Base-by-base conservation (phyloP, 2,329 filamentous ascomycete genomes). In the Aaosphaeria pasadenensis region DNA sequence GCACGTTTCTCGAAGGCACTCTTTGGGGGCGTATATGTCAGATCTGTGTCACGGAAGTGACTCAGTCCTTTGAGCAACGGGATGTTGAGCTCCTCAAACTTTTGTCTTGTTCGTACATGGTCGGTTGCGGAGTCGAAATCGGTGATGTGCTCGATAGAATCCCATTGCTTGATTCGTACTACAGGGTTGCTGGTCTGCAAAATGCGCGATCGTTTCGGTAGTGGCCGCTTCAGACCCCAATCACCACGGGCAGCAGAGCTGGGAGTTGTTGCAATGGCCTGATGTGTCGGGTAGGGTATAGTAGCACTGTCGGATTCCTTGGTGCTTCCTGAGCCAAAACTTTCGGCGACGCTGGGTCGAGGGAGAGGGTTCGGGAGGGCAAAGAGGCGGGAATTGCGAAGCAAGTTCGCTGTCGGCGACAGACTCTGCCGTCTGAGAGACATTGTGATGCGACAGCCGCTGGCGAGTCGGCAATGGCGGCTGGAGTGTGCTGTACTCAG, bases 301-400 rank as follows among this genome's bases (percentile, higher is more conserved):
- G 92, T 97, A 39, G 87, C 84, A 24, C 83, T 85, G 46, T 84
- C 77, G 11, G 88, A 91, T 52, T 84, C 77, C 52, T 74, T 77
- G 46, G 72, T 73, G 39, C 70, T 40, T 73, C 76, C 51, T 73
- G 77, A 54, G 75, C 77, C 55, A 77, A 76, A 56, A 67, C 72
- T 52, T 11, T 58, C 56, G 50, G 69, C 64, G 30, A 73, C 57
- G 9, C 73, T 69, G 7, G 88, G 84, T 39, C 79, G 74, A 13
- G 87, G 83, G 44, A 96, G 79, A 24, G 89, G 83, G 49, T 83
- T 80, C 11, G 92, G 91, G 47, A 97, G 78, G 28, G 91, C 87
- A 74, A 97, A 97, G 60, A 97, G 81, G 58, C 92, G 88, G 50
- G 92, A 97, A 51, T 85, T 83, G 70, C 92, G 86, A 64, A 97